Evolutionary conservation across 2,329 filamentous ascomycete species (phyloP).

Genomic region (Teratosphaeriaceae sp.): DNA sequence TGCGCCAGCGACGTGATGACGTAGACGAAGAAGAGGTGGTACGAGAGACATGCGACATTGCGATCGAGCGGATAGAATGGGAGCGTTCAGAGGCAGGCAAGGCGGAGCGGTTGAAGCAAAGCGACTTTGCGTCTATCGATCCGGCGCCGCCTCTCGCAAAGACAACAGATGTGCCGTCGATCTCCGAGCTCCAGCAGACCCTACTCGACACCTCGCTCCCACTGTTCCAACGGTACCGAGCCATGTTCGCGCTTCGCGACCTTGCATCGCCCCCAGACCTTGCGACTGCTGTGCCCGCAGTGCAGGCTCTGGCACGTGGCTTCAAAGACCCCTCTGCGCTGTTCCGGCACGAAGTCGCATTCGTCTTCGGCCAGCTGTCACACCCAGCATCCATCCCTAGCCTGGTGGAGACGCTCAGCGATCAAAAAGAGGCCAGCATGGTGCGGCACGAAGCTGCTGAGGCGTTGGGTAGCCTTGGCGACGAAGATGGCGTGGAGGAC

Average conservation of each 20-base stretch:
- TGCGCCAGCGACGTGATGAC: conserved; percentile 69
- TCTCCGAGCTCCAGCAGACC: conserved; percentile 66
- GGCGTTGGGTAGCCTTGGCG: conserved; percentile 86
- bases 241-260: conserved; percentile 96
- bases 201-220: conserved; percentile 73
- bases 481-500: conserved; percentile 88
- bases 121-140: conserved; percentile 92
- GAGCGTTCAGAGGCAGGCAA: conserved; percentile 68
- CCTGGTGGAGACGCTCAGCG: conserved; percentile 68
- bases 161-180: conserved; percentile 51
- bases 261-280: conserved; percentile 88
- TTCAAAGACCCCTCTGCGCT: conserved; percentile 81
- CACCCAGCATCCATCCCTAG: conserved; percentile 96
- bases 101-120: conserved; percentile 71
- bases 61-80: conserved; percentile 90
- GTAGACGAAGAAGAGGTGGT: conserved; percentile 71
- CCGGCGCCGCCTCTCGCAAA: conserved; percentile 83
- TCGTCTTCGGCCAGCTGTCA: conserved; percentile 93
- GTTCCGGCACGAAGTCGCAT: conserved; percentile 96
- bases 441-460: conserved; percentile 96
- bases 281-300: conserved; percentile 79
- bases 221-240: conserved; percentile 88
- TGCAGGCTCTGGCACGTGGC: conserved; percentile 78
- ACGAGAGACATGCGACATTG: conserved; percentile 95
- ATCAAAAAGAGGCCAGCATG: conserved; percentile 84